Base-by-base conservation (phyloP, 371 early-diverging fungal species). In the Entomophthora muscae region DNA sequence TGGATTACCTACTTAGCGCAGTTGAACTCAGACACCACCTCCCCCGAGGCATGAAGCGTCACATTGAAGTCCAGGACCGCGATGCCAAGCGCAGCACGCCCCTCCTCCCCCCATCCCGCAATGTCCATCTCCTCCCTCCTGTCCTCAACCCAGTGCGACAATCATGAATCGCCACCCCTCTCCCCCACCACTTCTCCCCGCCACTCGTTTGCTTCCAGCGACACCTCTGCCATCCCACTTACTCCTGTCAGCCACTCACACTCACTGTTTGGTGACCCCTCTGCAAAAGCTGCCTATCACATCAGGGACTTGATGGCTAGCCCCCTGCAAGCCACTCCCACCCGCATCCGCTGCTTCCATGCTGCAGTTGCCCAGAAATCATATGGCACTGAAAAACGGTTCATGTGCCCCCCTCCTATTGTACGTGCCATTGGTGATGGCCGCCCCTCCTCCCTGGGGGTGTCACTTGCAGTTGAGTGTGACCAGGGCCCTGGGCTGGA, bases 381-480 rank as follows among this genome's bases (percentile, higher is more conserved):
- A 1, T 90, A 90, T 67, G 90, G 90, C n/a, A 79, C 83, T 59
- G 90, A 90, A 66, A 89, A 89, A 69, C 78, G 90, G 0, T 90
- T 87, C 67, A 70, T 90, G 30, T 89, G 88, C 69, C 90, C 90
- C 42, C 89, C 90, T 26, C 90, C 90, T 80, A 61, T 30, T 22
- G n/a, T n/a, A 13, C 23, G 33, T 7, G 5, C 61, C 22, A 32
- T n/a, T 7, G 21, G 42, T 22, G 42, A 17, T 5, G 5, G 5
- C 17, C 10, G 42, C 5, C 42, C 42, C 5, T n/a, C n/a, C n/a
- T n/a, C n/a, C n/a, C 75, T 86, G 60, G 72, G 78, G 22, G 80
- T 85, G 82, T 78, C 80, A 28, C 76, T 83, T 28, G 69, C 85
- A 24, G 77, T 78, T 55, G 82, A 81, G 56, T 74, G 69, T 58